Base-by-base conservation (phyloP, 2,329 filamentous ascomycete species). In the Colletotrichum sp. region DNA sequence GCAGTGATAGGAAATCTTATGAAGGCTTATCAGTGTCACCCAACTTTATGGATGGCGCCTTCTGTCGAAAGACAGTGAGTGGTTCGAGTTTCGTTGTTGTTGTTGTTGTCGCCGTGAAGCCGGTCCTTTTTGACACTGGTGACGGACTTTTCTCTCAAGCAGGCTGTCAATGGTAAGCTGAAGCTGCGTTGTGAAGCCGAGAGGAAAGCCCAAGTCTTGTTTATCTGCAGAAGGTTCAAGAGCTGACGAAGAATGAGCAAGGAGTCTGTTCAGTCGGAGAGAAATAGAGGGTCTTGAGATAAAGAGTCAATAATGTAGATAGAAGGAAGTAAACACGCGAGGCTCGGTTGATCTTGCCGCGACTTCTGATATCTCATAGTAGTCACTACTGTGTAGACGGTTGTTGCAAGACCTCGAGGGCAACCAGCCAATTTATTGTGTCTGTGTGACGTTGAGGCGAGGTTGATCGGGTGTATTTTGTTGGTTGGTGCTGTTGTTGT, bases 101-200 rank as follows among this genome's bases (percentile, higher is more conserved):
- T 3, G 39, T 1, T 3, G 39, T 4, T 9, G 39, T 3, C 1
- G 39, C 4, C 16, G 10, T 12, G 18, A 44, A 6, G 10, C 44
- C 9, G 10, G 18, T 21, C 10, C 6, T 21, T 1, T 0, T 3
- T 21, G 10, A 2, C 18, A 13, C 10, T 1, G 44, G 44, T 52
- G 44, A 52, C 3, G 5, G 0, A 10, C 6, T 10, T 21, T n/a
- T 0, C n/a, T 49, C n/a, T 49, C 5, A 4, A 8, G 44, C n/a
- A 5, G 2, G 10, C 8, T 21, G 44, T 2, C 10, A 8, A 49
- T 6, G 10, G 44, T 8, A 21, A 49, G 3, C 24, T 10, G n/a
- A n/a, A 21, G 3, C 44, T 3, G 3, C n/a, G 6, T 8, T 4
- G 0, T 13, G 4, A n/a, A 49, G 44, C 44, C n/a, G 44, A 1